A percentile compares a stretch with the other conserved stretches of the same genome.
phyloP scores from a whole-genome alignment of 164 flowering plant genomes.

The Vitis amurensis region DNA sequence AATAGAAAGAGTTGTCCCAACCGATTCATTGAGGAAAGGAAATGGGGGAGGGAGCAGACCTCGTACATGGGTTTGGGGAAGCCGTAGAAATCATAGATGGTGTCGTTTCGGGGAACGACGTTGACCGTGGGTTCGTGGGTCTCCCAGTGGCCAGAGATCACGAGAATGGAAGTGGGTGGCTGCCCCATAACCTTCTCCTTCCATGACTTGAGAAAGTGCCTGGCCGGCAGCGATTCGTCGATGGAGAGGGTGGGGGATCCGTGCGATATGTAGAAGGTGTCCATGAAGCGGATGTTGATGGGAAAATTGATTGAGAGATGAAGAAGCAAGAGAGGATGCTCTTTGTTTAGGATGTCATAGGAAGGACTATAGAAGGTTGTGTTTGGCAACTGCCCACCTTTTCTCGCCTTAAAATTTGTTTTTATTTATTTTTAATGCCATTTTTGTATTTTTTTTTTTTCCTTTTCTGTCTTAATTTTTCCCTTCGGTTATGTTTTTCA shows the following conservation, averaged over 20 bases:
- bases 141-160: slow-evolving; percentile 90
- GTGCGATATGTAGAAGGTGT: slow-evolving; percentile 44
- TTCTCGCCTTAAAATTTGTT: too few relatives aligned
- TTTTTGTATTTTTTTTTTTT: too few relatives aligned
- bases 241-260: slow-evolving; percentile 42
- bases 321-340: too few relatives aligned
- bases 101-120: slow-evolving; percentile 34
- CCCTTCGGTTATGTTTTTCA: too few relatives aligned
- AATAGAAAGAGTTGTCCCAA: too few relatives aligned
- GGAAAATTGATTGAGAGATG: too few relatives aligned
- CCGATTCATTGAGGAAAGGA: too few relatives aligned
- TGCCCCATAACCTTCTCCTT: slow-evolving; percentile 25
- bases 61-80: slow-evolving; percentile 77
- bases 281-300: not conserved
- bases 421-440: too few relatives aligned
- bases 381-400: too few relatives aligned
- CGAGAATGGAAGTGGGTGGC: slow-evolving; percentile 58
- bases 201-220: slow-evolving; percentile 43
- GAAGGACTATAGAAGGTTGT: too few relatives aligned
- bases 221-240: slow-evolving; percentile 28
- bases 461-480: too few relatives aligned
- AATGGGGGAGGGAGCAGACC: slow-evolving; percentile 32
- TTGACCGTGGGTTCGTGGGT: slow-evolving; percentile 63
- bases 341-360: too few relatives aligned
- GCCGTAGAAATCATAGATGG: slow-evolving; percentile 77